Base-by-base conservation (phyloP, 768 basidiomycete species). In the Saitozyma podzolica region DNA sequence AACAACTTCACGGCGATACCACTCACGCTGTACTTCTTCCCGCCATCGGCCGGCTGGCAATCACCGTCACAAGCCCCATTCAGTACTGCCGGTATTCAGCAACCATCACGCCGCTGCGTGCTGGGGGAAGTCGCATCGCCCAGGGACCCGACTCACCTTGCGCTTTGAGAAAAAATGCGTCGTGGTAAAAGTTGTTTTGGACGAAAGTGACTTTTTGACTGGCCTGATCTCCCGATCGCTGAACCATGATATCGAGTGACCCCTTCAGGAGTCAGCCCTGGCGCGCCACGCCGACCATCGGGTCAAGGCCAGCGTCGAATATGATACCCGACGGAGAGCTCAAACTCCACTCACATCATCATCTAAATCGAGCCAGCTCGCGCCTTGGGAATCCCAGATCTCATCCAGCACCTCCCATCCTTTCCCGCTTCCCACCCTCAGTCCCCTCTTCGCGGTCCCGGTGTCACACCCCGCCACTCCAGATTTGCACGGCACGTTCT, bases 121-220 rank as follows among this genome's bases (percentile, higher is more conserved):
- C 37, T 59, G 8, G 17, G 50, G 9, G 16, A 13, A 7, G 14
- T 49, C n/a, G 20, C 50, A 65, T 10, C n/a, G 41, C 43, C 29
- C 58, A 45, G 16, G 14, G n/a, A 48, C 17, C 2, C 10, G 20
- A 80, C 86, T 50, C 49, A 95, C 94, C 89, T 49, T 93, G 90
- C 2, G 96, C 92, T 75, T 97, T 97, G 56, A 98, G 83, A 85
- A 98, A 99, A 83, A 99, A 99, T 0, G 96, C 95, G 67, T 99
- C 96, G 74, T 93, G 93, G 73, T 95, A 98, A 73, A 94, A 91
- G 78, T 97, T 98, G 74, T 99, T 99, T 80, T 95, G 92, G 53
- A 99, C 82, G 74, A 99, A 95, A 6, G 86, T 73, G 16, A 91
- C 80, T 47, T 64, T 70, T 16, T 77, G 58, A 1, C 80, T 81